These are phyloP conservation scores for Penicillium sclerotiorum DNA, from an alignment of 2,329 filamentous ascomycete species.

Conservation along the genomic window DNA sequence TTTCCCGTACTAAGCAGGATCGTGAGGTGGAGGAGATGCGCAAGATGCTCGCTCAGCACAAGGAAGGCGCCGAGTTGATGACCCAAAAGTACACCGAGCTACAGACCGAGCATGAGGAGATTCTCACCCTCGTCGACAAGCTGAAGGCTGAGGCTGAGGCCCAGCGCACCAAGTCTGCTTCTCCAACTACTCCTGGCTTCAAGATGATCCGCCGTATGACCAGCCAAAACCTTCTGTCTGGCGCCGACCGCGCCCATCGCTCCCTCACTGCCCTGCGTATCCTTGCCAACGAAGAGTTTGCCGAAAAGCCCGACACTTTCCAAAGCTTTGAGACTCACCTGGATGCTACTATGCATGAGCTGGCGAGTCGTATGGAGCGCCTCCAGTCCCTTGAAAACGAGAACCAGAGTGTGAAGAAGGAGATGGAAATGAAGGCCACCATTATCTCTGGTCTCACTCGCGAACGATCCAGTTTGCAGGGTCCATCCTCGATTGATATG, in stretches of 20 bases:
- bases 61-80: constrained; percentile 72
- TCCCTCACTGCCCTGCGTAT: constrained; percentile 88
- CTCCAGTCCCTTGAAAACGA: constrained; percentile 89
- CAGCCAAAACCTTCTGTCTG: constrained; percentile 79
- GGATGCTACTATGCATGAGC: constrained; percentile 88
- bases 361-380: constrained; percentile 82
- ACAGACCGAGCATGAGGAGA: constrained; percentile 77
- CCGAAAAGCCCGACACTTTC: constrained; percentile 77
- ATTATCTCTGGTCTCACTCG: constrained; percentile 93
- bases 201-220: constrained; percentile 86
- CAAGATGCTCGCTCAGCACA: constrained; percentile 72
- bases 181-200: constrained; percentile 48
- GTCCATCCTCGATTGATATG: constrained; percentile 80
- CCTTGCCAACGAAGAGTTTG: constrained; percentile 84
- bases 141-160: constrained; percentile 87
- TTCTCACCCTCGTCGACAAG: constrained; percentile 83
- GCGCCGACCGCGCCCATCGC: constrained; percentile 84
- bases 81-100: constrained; percentile 80
- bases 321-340: constrained; percentile 92
- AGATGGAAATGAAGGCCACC: constrained; percentile 95
- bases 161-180: constrained; percentile 71
- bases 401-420: constrained; percentile 79
- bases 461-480: constrained; percentile 86
- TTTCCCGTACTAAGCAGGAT: constrained; percentile 42
- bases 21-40: constrained; percentile 68